phyloP scores from a whole-genome alignment of 805 yeast species.

The Candida ortonii region DNA sequence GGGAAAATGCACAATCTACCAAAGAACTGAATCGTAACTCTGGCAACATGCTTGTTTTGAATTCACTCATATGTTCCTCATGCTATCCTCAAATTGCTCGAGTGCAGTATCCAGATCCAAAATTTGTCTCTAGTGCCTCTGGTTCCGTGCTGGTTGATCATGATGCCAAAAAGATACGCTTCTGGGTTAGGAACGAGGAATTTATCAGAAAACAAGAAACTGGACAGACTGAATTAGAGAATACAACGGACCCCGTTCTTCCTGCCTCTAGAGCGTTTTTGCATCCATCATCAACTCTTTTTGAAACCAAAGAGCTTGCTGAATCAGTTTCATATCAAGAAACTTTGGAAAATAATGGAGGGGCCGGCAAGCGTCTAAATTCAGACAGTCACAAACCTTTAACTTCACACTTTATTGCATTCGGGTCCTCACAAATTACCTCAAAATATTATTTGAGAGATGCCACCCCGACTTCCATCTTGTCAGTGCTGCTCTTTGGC shows the following conservation, averaged over 20 bases:
- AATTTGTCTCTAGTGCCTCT: constrained; percentile 60
- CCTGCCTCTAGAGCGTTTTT: constrained; percentile 74
- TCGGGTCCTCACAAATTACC: constrained; percentile 54
- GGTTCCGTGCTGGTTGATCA: constrained; percentile 89
- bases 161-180: constrained; percentile 68
- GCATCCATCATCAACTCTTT: constrained; percentile 82
- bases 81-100: constrained; percentile 80
- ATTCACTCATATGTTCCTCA: constrained; percentile 74
- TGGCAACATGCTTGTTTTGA: constrained; percentile 48
- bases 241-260: constrained; percentile 30
- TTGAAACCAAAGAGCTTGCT: constrained; percentile 36
- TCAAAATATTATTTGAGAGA: constrained; percentile 68
- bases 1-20: constrained; percentile 13
- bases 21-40: constrained; percentile 48
- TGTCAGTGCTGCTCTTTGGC: constrained; percentile 78
- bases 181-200: constrained; percentile 68
- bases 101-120: constrained; percentile 79
- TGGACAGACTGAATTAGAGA: constrained; percentile 12
- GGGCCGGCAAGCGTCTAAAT: constrained; percentile 14
- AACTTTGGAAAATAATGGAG: too few species aligned
- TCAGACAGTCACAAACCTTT: constrained; percentile 35
- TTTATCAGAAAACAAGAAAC: constrained; percentile 32
- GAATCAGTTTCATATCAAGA: constrained; percentile 15
- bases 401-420: constrained; percentile 62
- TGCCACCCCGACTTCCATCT: constrained; percentile 73